Evolutionary conservation across 768 basidiomycete genomes (phyloP), one percentile per base, ranked within the genome.

Genomic region (Hypsizygus marmoreus): DNA sequence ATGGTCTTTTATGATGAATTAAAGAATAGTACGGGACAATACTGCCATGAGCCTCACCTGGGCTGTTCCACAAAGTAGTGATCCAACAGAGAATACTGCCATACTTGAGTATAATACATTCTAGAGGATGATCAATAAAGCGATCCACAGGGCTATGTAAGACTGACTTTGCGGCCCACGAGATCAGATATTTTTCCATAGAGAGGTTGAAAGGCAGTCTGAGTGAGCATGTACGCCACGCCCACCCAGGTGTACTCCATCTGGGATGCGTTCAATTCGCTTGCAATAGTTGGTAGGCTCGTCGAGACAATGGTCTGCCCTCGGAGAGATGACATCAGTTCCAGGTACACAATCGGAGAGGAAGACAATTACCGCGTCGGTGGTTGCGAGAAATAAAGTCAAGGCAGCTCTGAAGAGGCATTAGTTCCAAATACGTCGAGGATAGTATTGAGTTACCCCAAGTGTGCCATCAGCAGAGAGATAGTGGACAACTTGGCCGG

Each of bases 211-310:
- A 84, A 84, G 20, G 87, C 88, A 1, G 90, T 92, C 57, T 92
- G 90, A 1, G 89, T 89, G 46, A 92, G 76, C 78, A 92, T 80
- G 57, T 93, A 93, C 12, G 87, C 76, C 24, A 90, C 85, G 13
- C 83, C 86, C 39, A 93, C 86, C 91, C 91, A 93, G 17, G 85
- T 88, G 59, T 91, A 93, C 58, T 91, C 81, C 41, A 70, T 76
- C 45, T 82, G 76, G 24, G 84, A 79, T 13, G 87, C 88, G 22
- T 71, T 51, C 24, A 93, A 74, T 31, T 89, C 78, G 47, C 76
- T 80, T 12, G 83, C 73, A 50, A 93, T 92, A 14, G 89, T 91
- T 12, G 91, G 91, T 43, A 93, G 66, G 58, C 81, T 82, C 13
- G 91, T 93, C 26, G 91, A 92, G 25, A 93, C 86, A 51, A 92